Evolutionary conservation across 2,329 filamentous ascomycete genomes (phyloP).

Genomic region (Teratosphaeria gauchensis): DNA sequence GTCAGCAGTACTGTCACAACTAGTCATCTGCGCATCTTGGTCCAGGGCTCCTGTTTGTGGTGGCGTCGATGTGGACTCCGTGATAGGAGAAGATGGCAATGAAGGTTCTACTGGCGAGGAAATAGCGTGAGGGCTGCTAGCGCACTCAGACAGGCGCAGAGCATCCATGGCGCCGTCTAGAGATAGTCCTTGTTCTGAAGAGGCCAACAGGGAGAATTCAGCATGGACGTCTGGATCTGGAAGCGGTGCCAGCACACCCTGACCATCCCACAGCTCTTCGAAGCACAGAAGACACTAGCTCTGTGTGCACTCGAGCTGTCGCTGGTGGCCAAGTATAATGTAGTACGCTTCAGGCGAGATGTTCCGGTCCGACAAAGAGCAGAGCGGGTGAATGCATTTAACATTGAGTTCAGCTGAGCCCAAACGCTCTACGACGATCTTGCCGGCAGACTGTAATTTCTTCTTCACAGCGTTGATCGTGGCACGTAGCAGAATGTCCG

Average conservation of each 20-base stretch:
- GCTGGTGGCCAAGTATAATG: conserved; percentile 1
- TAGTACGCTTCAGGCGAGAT: conserved; percentile 4
- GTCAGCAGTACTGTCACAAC: background rate
- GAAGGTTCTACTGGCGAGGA: background rate
- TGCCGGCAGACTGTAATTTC: background rate
- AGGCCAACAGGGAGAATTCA: background rate
- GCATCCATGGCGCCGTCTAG: background rate
- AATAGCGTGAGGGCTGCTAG: background rate
- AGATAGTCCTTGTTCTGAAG: background rate
- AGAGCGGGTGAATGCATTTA: conserved; percentile 3
- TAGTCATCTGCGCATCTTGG: background rate
- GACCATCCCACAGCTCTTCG: conserved; percentile 7
- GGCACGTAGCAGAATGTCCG: conserved; percentile 2
- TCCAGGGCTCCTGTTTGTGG: background rate
- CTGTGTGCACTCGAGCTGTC: background rate
- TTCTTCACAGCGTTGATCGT: conserved; percentile 4
- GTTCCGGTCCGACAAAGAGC: background rate
- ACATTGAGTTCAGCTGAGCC: background rate
- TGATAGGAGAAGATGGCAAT: background rate
- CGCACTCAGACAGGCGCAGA: background rate
- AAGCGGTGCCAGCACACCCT: conserved; percentile 2
- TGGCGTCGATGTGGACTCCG: background rate
- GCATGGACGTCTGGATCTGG: background rate
- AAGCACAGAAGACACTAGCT: conserved; percentile 7
- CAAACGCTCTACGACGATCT: conserved; percentile 3